Conservation (phyloP, 2,329 filamentous ascomycete species). For the Bimuria novae-zelandiae region DNA sequence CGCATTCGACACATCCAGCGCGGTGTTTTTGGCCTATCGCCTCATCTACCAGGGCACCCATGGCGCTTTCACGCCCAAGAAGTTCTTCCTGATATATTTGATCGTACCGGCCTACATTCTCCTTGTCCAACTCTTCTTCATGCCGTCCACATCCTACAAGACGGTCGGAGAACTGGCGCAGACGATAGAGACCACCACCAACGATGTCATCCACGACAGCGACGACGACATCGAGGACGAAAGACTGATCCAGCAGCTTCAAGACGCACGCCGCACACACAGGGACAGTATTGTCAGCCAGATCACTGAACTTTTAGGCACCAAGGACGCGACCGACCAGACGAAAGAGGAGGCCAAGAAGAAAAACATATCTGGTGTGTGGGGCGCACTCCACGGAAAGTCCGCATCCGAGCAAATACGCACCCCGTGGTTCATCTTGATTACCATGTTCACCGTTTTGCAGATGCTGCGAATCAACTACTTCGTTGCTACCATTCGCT, state of each 20-base stretch:
- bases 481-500: constrained; percentile 84
- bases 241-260: constrained; percentile 52
- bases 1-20: constrained; percentile 56
- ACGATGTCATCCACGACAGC: constrained; percentile 56
- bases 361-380: constrained; percentile 75
- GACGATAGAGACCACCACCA: constrained; percentile 61
- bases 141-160: constrained; percentile 55
- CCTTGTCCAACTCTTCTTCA: constrained; percentile 52
- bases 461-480: constrained; percentile 83
- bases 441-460: constrained; percentile 75
- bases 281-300: constrained; percentile 69
- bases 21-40: constrained; percentile 54
- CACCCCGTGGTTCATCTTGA: constrained; percentile 83
- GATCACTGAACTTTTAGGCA: constrained; percentile 74
- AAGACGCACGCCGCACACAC: constrained; percentile 61
- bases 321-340: constrained; percentile 66
- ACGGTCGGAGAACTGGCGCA: constrained; percentile 77
- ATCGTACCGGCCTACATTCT: constrained; percentile 53
- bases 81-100: constrained; percentile 56
- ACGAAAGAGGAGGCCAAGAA: constrained; percentile 68
- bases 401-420: constrained; percentile 73
- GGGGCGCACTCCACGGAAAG: constrained; percentile 80
- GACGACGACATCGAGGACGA: constrained; percentile 60
- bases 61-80: constrained; percentile 50
- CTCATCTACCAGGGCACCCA: constrained; percentile 52